These are phyloP conservation scores for Vinca minor DNA, from an alignment of 257 asterid species.

Conservation along the genomic window DNA sequence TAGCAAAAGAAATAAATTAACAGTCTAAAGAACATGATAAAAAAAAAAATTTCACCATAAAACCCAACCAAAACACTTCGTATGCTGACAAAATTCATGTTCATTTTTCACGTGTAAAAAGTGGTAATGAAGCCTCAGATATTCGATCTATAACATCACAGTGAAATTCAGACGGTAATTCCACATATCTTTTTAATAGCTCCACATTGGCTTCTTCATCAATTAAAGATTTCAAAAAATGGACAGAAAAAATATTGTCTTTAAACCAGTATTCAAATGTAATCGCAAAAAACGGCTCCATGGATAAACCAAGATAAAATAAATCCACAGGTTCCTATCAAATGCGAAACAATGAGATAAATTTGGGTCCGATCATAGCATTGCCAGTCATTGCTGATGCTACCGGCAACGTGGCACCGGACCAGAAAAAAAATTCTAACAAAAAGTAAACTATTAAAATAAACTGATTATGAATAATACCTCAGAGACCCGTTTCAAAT, in stretches of 20 bases:
- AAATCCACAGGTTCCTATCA: slow-evolving; percentile 70
- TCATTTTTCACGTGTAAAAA: too few relatives aligned
- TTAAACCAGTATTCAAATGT: slow-evolving; percentile 18
- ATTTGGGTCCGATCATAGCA: slow-evolving; percentile 53
- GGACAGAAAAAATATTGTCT: not conserved
- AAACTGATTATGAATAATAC: too few relatives aligned
- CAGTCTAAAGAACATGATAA: too few relatives aligned
- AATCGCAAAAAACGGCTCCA: slow-evolving; percentile 71
- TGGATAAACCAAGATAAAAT: slow-evolving; percentile 19
- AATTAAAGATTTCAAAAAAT: not conserved
- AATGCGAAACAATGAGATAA: slow-evolving; percentile 37
- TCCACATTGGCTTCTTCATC: slow-evolving; percentile 35
- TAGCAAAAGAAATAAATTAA: not conserved
- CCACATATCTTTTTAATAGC: slow-evolving; percentile 27
- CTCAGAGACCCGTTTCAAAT: too few relatives aligned
- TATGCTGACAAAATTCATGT: too few relatives aligned
- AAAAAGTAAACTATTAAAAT: too few relatives aligned
- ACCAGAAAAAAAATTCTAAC: not conserved
- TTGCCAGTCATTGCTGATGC: slow-evolving; percentile 43
- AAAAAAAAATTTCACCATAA: too few relatives aligned
- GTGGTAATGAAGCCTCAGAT: slow-evolving; percentile 44
- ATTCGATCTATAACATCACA: slow-evolving; percentile 42
- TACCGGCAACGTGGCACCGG: slow-evolving; percentile 66
- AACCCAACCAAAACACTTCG: too few relatives aligned
- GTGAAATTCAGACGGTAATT: slow-evolving; percentile 67